Evolutionary conservation across 2,329 filamentous ascomycete species (phyloP).

Genomic region (Scedosporium dehoogii): DNA sequence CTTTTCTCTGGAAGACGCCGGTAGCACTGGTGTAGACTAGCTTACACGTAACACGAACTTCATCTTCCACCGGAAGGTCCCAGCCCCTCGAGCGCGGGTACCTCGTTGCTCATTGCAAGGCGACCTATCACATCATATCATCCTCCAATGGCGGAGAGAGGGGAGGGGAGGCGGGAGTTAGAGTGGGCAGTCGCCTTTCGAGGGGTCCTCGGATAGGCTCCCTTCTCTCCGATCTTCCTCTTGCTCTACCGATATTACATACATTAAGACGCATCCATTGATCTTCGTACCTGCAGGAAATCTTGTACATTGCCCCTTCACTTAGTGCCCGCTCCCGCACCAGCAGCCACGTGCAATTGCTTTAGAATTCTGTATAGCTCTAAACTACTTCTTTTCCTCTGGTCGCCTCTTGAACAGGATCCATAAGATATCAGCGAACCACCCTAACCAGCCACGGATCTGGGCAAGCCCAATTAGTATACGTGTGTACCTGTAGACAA

Average conservation of each 20-base stretch:
- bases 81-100: too few species aligned
- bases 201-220: not conserved
- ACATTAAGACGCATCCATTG: not conserved
- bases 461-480: constrained; percentile 41
- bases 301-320: not conserved
- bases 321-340: too few species aligned
- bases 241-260: too few species aligned
- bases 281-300: not conserved
- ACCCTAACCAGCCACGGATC: not conserved
- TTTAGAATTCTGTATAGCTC: too few species aligned
- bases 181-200: not conserved
- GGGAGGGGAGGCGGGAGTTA: not conserved
- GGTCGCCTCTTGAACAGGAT: not conserved
- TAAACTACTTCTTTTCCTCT: not conserved
- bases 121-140: not conserved
- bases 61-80: too few species aligned
- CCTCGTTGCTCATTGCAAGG: not conserved
- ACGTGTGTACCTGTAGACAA: constrained; percentile 40
- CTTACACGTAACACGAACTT: too few species aligned
- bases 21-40: too few species aligned
- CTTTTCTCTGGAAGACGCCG: too few species aligned
- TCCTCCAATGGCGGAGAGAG: not conserved
- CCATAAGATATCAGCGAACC: not conserved
- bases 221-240: not conserved
- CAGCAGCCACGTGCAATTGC: too few species aligned